Base-by-base conservation (phyloP, 2,329 filamentous ascomycete species). In the Bipolaris zeicola region DNA sequence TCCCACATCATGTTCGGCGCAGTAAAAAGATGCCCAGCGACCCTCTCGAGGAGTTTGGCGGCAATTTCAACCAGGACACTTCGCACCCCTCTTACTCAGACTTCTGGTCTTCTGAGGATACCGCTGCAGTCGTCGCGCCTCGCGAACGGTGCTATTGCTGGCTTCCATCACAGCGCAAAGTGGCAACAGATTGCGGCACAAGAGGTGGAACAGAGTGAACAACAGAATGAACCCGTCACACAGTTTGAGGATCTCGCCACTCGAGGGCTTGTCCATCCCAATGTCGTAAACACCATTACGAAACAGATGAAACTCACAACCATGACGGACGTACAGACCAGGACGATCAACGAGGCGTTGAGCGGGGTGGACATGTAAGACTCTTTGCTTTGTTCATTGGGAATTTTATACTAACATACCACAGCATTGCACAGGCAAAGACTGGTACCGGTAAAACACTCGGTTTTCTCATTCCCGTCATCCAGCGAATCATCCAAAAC, bases 381-480 rank as follows among this genome's bases (percentile, higher is more conserved):
- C 34, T 11, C 44, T 24, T 10, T 42, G 6, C 24, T 28, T 28
- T 20, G 10, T 18, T 33, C 22, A 28, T 16, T 7, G 36, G 44
- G n/a, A 4, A 38, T 10, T 34, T 26, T 16, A 8, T 34, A 52
- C 58, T 67, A 60, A 69, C 52, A 55, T 52, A 31, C 41, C 60
- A 61, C 68, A 71, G 74, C 52, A 77, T 98, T 64, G 95, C 94
- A 44, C 95, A 98, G 80, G 95, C 95, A 57, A 96, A 91, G 79
- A 99, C 95, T 7, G 95, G 95, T 73, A 98, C 95, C 3, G 95
- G 95, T 73, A 99, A 99, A 80, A 99, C 95, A 0, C 80, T 98
- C 55, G 95, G 91, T 34, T 99, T 98, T 81, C 83, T 99, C 22
- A 79, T 98, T 6, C 95, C 95, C 48, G 81, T 92, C 6, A 79